These are phyloP conservation scores for Cyclaneusma minus DNA, from an alignment of 2,329 filamentous ascomycete species.

Conservation along the genomic window DNA sequence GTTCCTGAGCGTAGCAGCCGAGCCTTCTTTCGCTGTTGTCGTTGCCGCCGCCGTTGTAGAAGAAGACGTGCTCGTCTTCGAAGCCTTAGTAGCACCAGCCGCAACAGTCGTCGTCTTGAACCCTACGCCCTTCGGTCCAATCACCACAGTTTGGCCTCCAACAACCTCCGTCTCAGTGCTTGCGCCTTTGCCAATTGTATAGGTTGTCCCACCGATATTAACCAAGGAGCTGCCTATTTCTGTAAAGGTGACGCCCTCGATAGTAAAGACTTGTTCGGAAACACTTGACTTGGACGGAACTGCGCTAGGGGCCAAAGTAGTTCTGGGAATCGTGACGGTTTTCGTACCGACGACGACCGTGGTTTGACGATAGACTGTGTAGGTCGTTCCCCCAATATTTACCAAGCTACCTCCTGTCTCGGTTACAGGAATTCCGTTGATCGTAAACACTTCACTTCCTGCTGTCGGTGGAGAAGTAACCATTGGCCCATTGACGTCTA, in stretches of 20 bases:
- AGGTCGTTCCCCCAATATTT: constrained; percentile 12
- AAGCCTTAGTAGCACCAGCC: constrained; percentile 1
- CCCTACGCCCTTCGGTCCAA: constrained; percentile 14
- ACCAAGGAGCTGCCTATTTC: constrained; percentile 10
- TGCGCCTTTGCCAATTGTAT: constrained; percentile 7
- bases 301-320: constrained; percentile 28
- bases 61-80: too few species aligned
- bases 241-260: constrained; percentile 11
- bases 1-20: constrained; percentile 4
- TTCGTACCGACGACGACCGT: constrained; percentile 30
- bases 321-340: constrained; percentile 36
- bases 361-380: constrained; percentile 10
- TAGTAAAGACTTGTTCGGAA: constrained; percentile 9
- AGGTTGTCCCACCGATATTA: constrained; percentile 12
- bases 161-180: constrained; percentile 2
- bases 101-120: constrained; percentile 14
- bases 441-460: too few species aligned
- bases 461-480: too few species aligned
- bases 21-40: constrained; percentile 6
- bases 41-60: constrained; percentile 4
- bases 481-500: too few species aligned
- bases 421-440: constrained; percentile 12
- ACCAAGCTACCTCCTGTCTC: constrained; percentile 10
- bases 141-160: constrained; percentile 6
- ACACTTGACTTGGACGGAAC: too few species aligned